These are phyloP conservation scores for Clausena lansium DNA, from an alignment of 345 rosid species.

Conservation along the genomic window DNA sequence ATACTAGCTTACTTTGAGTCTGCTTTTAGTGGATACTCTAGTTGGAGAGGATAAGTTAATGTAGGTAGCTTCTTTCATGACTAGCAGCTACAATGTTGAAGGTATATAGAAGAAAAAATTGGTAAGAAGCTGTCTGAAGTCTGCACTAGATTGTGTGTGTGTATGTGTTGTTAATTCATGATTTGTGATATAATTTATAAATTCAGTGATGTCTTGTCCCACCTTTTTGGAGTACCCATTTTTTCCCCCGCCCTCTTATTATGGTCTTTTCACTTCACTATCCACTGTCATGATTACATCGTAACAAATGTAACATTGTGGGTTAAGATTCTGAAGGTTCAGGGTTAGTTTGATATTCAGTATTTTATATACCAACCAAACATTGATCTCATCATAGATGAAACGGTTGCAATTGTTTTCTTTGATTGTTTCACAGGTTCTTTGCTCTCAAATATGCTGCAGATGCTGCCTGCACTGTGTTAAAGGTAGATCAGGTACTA, in stretches of 20 bases:
- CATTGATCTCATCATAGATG: background rate
- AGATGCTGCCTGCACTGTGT: conserved; percentile 95
- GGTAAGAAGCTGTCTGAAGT: background rate
- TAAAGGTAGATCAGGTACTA: conserved; percentile 93
- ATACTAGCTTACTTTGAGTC: background rate
- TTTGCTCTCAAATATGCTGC: conserved; percentile 95
- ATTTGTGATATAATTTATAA: background rate
- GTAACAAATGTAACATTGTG: background rate
- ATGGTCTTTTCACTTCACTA: background rate
- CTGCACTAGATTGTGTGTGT: background rate
- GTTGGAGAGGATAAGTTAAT: background rate
- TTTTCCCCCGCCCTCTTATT: background rate
- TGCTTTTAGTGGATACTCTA: background rate
- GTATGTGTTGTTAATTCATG: background rate
- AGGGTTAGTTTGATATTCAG: background rate
- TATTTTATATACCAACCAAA: background rate
- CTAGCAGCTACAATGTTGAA: background rate
- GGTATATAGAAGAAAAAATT: background rate
- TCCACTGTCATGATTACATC: background rate
- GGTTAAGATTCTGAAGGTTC: background rate
- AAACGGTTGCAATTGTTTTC: background rate
- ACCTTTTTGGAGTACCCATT: background rate
- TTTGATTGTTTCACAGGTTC: conserved; percentile 42
- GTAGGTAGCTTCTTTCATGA: background rate
- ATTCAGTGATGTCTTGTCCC: background rate